Evolutionary conservation across 2,329 filamentous ascomycete genomes (phyloP).

Genomic region (Juglanconis sp.): DNA sequence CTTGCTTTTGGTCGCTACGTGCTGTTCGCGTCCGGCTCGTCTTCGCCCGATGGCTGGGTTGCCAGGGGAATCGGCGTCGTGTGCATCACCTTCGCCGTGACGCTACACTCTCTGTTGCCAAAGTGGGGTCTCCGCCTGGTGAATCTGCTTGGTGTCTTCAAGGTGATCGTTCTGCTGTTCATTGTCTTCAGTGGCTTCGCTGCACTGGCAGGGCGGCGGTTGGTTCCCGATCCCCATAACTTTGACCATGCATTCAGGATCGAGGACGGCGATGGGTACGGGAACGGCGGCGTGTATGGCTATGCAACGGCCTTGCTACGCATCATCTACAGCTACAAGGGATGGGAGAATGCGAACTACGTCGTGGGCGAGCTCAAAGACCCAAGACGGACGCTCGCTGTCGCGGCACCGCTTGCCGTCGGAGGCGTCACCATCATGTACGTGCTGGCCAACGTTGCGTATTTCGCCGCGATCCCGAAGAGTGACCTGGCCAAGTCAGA

Average conservation of each 20-base stretch:
- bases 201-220: constrained; percentile 48
- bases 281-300: constrained; percentile 47
- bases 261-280: constrained; percentile 40
- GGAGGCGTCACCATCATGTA: constrained; percentile 59
- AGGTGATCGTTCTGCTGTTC: constrained; percentile 56
- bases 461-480: constrained; percentile 62
- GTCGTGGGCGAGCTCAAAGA: constrained; percentile 56
- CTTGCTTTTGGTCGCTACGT: constrained; percentile 58
- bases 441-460: constrained; percentile 62
- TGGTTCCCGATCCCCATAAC: constrained; percentile 50
- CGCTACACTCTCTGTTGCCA: constrained; percentile 49
- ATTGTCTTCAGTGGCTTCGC: constrained; percentile 61
- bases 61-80: constrained; percentile 55
- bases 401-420: constrained; percentile 57
- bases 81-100: constrained; percentile 52
- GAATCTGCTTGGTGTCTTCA: constrained; percentile 59
- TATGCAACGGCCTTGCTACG: constrained; percentile 57
- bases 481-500: constrained; percentile 54
- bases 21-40: constrained; percentile 49
- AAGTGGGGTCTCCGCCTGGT: constrained; percentile 59
- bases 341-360: constrained; percentile 64
- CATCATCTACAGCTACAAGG: constrained; percentile 60
- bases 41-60: constrained; percentile 49
- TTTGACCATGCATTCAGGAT: constrained; percentile 54
- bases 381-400: constrained; percentile 49